phyloP scores from a whole-genome alignment of 164 flowering plant genomes.

The Vitis amurensis region DNA sequence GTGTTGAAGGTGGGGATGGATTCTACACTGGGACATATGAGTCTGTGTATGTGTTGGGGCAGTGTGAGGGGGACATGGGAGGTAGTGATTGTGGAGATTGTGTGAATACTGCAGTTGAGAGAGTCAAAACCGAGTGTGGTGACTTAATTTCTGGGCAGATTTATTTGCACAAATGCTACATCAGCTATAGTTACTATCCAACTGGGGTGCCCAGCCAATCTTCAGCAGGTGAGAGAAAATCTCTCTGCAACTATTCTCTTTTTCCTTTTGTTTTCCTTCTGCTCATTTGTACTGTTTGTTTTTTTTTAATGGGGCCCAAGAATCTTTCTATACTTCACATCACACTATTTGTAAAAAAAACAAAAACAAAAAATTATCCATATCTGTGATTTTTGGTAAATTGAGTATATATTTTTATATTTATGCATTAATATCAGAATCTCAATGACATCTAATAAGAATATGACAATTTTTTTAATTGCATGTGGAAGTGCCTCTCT shows the following conservation, averaged over 20 bases:
- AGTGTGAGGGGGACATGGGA: constrained; percentile 40
- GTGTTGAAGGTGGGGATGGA: constrained; percentile 25
- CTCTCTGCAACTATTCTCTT: not conserved
- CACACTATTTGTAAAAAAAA: not conserved
- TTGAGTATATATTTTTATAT: too few relatives aligned
- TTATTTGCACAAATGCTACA: constrained; percentile 51
- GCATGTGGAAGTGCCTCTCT: too few relatives aligned
- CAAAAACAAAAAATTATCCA: not conserved
- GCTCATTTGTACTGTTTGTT: not conserved
- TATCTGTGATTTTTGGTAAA: not conserved
- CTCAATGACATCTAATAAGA: too few relatives aligned
- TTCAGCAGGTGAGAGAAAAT: constrained; percentile 28
- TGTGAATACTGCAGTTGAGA: constrained; percentile 24
- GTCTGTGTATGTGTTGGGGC: constrained; percentile 39
- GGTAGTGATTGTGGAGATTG: constrained; percentile 35
- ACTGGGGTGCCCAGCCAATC: constrained; percentile 39
- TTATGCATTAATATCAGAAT: too few relatives aligned
- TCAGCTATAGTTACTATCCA: constrained; percentile 57
- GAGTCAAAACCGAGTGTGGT: constrained; percentile 36
- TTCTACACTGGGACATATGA: constrained; percentile 32
- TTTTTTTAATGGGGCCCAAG: not conserved
- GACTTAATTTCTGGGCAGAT: constrained; percentile 49
- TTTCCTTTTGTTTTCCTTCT: not conserved
- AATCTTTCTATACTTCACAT: not conserved
- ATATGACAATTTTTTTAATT: too few relatives aligned